Conservation (phyloP, 441 rosid genomes). For the Gossypium davidsonii region DNA sequence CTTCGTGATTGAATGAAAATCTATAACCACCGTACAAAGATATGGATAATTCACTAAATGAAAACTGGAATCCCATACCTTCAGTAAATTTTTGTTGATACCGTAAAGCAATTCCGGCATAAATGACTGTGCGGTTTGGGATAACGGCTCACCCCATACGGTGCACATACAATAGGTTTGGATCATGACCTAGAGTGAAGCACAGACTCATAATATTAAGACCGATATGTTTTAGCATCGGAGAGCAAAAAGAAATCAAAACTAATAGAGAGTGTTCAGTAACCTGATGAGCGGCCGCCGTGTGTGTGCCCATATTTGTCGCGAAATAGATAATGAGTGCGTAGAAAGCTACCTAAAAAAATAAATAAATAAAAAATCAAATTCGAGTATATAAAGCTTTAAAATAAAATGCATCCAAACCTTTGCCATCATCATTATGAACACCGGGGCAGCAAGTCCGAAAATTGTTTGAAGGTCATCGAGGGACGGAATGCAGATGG, state of each 20-base stretch:
- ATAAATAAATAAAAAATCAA: slow-evolving; percentile 2
- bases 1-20: background rate
- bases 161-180: slow-evolving; percentile 65
- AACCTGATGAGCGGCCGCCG: slow-evolving; percentile 91
- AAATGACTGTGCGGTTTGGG: slow-evolving; percentile 85
- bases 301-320: slow-evolving; percentile 70
- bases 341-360: slow-evolving; percentile 66
- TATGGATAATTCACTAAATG: slow-evolving; percentile 4
- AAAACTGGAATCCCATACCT: slow-evolving; percentile 32
- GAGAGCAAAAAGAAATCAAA: background rate
- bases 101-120: slow-evolving; percentile 86
- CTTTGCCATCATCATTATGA: slow-evolving; percentile 62
- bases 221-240: background rate
- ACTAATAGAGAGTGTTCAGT: background rate
- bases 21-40: background rate
- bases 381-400: background rate
- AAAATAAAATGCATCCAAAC: slow-evolving; percentile 22
- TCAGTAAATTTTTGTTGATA: slow-evolving; percentile 43
- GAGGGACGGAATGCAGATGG: slow-evolving; percentile 55
- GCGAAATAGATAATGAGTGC: slow-evolving; percentile 71
- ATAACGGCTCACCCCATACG: slow-evolving; percentile 83
- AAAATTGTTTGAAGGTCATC: slow-evolving; percentile 48
- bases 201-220: background rate
- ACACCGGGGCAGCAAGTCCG: slow-evolving; percentile 75
- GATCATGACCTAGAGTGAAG: slow-evolving; percentile 62